Evolutionary conservation across 495 filamentous ascomycete species (phyloP).

Genomic region (Rhizodiscina lignyota): DNA sequence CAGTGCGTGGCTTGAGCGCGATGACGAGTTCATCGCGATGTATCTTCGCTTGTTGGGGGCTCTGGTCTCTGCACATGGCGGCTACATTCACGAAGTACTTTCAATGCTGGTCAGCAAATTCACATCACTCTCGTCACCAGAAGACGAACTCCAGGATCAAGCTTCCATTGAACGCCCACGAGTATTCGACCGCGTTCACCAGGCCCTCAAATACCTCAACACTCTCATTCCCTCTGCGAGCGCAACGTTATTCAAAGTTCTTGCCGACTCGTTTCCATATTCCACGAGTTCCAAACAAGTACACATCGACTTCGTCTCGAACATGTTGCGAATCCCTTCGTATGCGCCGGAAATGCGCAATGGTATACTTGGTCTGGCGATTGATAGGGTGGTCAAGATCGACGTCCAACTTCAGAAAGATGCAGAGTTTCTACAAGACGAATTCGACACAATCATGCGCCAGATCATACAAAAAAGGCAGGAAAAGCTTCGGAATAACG

Average conservation of each 20-base stretch:
- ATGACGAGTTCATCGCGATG: slow-evolving; percentile 60
- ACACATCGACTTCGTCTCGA: slow-evolving; percentile 63
- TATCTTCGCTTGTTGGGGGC: slow-evolving; percentile 70
- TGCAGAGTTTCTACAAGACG: slow-evolving; percentile 69
- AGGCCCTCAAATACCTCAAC: slow-evolving; percentile 57
- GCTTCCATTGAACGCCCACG: slow-evolving; percentile 36
- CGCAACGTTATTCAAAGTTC: slow-evolving; percentile 43
- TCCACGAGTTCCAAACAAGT: slow-evolving; percentile 51
- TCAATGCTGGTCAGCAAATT: slow-evolving; percentile 70
- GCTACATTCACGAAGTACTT: slow-evolving; percentile 45
- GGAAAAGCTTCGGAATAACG: slow-evolving; percentile 27
- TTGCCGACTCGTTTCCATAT: slow-evolving; percentile 55
- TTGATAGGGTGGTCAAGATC: slow-evolving; percentile 71
- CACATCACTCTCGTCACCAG: slow-evolving; percentile 26
- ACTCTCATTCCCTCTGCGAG: slow-evolving; percentile 64
- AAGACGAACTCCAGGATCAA: slow-evolving; percentile 43
- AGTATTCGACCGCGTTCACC: slow-evolving; percentile 54
- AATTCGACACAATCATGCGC: too few species aligned
- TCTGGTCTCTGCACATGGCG: slow-evolving; percentile 61
- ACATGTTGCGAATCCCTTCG: slow-evolving; percentile 53
- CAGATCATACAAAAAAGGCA: too few species aligned
- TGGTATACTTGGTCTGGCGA: slow-evolving; percentile 69
- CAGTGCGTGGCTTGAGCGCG: slow-evolving; percentile 71
- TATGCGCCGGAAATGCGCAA: slow-evolving; percentile 69
- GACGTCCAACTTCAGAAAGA: slow-evolving; percentile 91